Evolutionary conservation across 2,329 filamentous ascomycete genomes (phyloP), one percentile per base, ranked within the genome.

Genomic region (Pseudocercospora eumusae): DNA sequence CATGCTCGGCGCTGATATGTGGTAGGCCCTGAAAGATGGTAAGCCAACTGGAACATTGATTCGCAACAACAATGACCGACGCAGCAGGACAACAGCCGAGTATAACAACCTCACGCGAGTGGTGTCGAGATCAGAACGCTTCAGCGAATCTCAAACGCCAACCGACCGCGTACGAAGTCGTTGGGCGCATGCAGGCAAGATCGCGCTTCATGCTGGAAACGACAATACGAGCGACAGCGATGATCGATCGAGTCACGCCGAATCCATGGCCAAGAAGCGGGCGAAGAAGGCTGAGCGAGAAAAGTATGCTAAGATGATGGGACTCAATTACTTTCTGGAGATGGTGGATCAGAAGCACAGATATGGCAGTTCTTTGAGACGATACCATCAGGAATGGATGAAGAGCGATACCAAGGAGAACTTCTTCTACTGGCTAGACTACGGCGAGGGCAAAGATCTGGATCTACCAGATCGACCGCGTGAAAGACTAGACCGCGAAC

Each of bases 341-440:
- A 93, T 96, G 89, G 74, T 75, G 9, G 74, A 75, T 62, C 78
- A 87, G 52, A 93, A 96, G 75, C 92, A 97, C 73, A 86, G 92
- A 3, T 96, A 96, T 71, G 93, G 92, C 3, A 89, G 87, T 58
- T 96, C 95, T 68, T 76, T 96, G 56, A 83, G 90, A 31, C 84
- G 85, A 31, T 97, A 96, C 69, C 93, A 97, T 71, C 85, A 86
- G 62, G 86, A 90, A 66, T 97, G 93, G 93, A 92, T 92, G 75
- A 85, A 84, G 63, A 81, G 86, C 1, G 81, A 90, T 27, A 93
- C 91, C 0, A 84, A 86, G 4, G 89, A 96, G 74, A 96, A 95
- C 73, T 97, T 93, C 82, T 96, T 96, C 75, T 93, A 92, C 77
- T 96, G 93, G 92, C 81, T 96, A 1, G 93, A 97, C 73, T 82